Evolutionary conservation across 768 basidiomycete genomes (phyloP).

Genomic region (Aureoboletus auriporus): DNA sequence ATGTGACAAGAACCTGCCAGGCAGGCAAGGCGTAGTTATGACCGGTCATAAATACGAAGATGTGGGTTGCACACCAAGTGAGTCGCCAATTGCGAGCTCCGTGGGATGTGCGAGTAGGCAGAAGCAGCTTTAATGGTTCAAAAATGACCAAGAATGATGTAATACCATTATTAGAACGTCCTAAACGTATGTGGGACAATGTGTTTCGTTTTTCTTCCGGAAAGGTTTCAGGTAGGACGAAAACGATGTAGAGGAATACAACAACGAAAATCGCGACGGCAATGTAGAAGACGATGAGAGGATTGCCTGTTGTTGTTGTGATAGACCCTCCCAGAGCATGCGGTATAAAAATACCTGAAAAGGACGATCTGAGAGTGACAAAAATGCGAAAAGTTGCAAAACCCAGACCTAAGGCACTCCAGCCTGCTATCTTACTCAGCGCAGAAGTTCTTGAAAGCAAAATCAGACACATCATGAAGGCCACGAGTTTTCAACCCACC

Average conservation of each 20-base stretch:
- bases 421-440: slow-evolving; percentile 26
- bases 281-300: slow-evolving; percentile 20
- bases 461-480: slow-evolving; percentile 3
- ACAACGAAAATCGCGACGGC: slow-evolving; percentile 10
- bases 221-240: slow-evolving; percentile 30
- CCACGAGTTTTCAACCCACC: slow-evolving; percentile 8
- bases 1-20: slow-evolving; percentile 24
- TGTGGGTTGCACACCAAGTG: slow-evolving; percentile 26
- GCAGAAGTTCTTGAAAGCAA: slow-evolving; percentile 18
- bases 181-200: slow-evolving; percentile 6
- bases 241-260: slow-evolving; percentile 19
- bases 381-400: neutral
- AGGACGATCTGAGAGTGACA: neutral
- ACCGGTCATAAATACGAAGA: slow-evolving; percentile 18
- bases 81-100: slow-evolving; percentile 28
- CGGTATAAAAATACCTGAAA: slow-evolving; percentile 22
- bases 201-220: slow-evolving; percentile 20
- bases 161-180: neutral
- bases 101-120: slow-evolving; percentile 12
- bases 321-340: slow-evolving; percentile 28
- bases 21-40: slow-evolving; percentile 8
- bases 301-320: slow-evolving; percentile 23
- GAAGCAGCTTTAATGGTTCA: slow-evolving; percentile 21
- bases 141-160: slow-evolving; percentile 10
- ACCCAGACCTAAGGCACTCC: slow-evolving; percentile 24